Evolutionary conservation across 352 stramenopile genomes (phyloP).

Genomic region (Pythium guiyangense): DNA sequence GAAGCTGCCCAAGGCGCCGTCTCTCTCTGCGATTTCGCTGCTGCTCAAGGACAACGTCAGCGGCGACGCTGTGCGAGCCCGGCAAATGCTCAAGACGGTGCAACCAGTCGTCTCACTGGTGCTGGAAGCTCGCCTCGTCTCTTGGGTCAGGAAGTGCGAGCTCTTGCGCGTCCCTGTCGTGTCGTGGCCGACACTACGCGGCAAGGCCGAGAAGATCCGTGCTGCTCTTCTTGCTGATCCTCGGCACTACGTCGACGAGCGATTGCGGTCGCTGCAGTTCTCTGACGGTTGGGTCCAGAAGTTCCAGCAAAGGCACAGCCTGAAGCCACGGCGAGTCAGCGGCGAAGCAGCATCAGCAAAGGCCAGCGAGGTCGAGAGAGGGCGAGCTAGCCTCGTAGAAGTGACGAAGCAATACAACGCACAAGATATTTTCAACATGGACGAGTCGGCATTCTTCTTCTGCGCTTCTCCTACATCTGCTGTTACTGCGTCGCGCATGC

Average conservation of each 20-base stretch:
- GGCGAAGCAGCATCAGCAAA: background rate
- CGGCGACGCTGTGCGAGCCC: background rate
- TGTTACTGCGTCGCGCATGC: background rate
- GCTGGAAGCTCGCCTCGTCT: background rate
- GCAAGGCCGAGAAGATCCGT: background rate
- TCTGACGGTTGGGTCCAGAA: background rate
- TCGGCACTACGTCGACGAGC: background rate
- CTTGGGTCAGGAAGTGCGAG: background rate
- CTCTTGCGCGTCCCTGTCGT: background rate
- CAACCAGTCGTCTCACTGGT: background rate
- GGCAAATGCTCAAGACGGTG: background rate
- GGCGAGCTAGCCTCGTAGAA: background rate
- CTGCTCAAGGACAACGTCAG: background rate
- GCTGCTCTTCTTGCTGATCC: background rate
- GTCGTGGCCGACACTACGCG: background rate
- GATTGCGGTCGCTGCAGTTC: background rate
- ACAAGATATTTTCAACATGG: background rate
- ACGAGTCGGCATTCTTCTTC: background rate
- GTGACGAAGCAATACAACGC: slow-evolving; percentile 2
- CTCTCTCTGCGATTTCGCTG: background rate
- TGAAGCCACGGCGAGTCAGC: background rate
- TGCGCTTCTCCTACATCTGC: background rate
- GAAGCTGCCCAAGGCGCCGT: background rate
- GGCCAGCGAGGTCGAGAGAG: background rate
- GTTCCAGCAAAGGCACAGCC: background rate